Base-by-base conservation (phyloP, 352 stramenopile species). In the Phytophthora pluvialis region DNA sequence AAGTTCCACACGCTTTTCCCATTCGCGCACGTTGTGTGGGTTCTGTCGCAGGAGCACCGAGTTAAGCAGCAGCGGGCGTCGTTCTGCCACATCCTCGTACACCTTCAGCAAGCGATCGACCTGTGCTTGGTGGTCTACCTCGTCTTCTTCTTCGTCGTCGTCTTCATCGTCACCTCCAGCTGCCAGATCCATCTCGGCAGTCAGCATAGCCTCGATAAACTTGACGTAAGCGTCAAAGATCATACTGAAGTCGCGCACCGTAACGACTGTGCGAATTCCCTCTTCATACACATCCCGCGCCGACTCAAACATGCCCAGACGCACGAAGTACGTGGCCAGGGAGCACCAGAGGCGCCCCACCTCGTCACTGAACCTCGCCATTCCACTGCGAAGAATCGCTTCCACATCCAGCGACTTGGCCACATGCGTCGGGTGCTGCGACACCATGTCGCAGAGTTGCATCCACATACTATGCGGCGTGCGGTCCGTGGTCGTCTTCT, bases 221-320 rank as follows among this genome's bases (percentile, higher is more conserved):
- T 98, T 94, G 18, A 98, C 83, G 73, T 99, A 99, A 3, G 97
- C 95, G 75, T 99, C 98, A 58, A 99, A 99, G 26, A 99, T 90
- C 73, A 99, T 92, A 63, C 91, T 98, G 66, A 99, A 99, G 81
- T 99, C 98, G 9, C 97, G 91, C 40, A 94, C 86, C 0, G 83
- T 94, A 46, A 91, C 43, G 11, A 94, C 85, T 0, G 78, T 86
- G 16, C 77, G 69, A 28, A 92, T 81, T 9, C 91, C 89, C 64
- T 95, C 88, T 77, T 99, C 97, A 64, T 99, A 99, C 12, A 99
- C 85, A 64, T 98, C 93, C 33, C 97, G 86, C 11, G 98, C 98
- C 33, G 92, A 81, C 63, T 99, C 97, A 68, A 99, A 99, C 68
- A 97, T 86, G 13, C 97, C 97, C 5, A 98, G 70, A 21, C 97